Percentiles rank a stretch among this genome's conserved stretches.
Conservation (phyloP, 208 protist species). For the Entamoeba invadens region DNA sequence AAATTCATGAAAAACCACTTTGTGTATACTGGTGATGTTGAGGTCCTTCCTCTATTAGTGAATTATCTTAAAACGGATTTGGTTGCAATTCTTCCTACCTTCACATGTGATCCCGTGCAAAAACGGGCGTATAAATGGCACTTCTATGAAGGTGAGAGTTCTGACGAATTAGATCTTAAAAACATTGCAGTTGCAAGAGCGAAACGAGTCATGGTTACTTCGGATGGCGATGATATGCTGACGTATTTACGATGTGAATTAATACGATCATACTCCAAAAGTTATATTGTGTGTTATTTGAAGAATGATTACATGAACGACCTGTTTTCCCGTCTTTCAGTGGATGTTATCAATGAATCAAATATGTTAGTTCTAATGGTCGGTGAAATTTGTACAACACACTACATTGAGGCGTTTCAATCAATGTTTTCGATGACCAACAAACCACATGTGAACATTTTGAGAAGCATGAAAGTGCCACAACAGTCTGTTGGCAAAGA, state of each 20-base stretch:
- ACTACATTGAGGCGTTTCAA: background rate
- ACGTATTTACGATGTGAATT: background rate
- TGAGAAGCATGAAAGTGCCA: background rate
- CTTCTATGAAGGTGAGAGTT: background rate
- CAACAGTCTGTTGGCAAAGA: background rate
- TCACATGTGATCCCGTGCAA: background rate
- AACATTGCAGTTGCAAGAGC: background rate
- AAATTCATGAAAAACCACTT: background rate
- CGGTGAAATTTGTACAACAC: background rate
- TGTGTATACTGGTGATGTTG: background rate
- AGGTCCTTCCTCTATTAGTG: background rate
- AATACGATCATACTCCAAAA: background rate
- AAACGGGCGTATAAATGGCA: background rate
- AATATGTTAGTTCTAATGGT: background rate
- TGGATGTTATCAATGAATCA: background rate
- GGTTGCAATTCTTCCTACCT: background rate
- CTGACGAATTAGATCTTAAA: background rate
- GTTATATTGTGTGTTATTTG: background rate
- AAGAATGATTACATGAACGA: background rate
- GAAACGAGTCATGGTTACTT: background rate
- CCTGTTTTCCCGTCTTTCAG: background rate
- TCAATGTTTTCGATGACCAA: background rate
- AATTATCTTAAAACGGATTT: background rate
- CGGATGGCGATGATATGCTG: background rate
- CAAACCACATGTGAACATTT: background rate